These are phyloP conservation scores for Psidium friedrichsthalianum DNA, from an alignment of 345 rosid genomes.

Conservation along the genomic window DNA sequence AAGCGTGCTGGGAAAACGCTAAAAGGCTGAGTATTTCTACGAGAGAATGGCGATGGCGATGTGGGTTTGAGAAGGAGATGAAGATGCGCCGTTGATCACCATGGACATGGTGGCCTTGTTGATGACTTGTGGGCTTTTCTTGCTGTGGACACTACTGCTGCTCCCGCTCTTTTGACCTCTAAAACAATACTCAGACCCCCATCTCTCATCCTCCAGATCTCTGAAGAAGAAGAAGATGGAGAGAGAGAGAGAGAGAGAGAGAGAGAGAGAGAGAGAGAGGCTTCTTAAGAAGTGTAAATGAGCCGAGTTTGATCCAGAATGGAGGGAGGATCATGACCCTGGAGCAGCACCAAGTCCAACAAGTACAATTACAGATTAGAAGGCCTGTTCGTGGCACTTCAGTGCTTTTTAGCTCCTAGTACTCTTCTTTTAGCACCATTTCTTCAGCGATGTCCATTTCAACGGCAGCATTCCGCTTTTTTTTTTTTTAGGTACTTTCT, in stretches of 20 bases:
- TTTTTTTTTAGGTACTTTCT: no score
- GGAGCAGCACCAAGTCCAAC: no score
- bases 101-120: conserved; percentile 30
- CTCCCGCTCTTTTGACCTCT: conserved; percentile 25
- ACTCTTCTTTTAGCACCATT: no score
- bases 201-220: conserved; percentile 19
- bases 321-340: no score
- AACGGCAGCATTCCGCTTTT: no score
- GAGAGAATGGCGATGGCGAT: not conserved
- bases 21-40: not conserved
- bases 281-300: no score
- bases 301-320: no score
- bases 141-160: not conserved
- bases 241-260: not conserved
- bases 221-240: not conserved
- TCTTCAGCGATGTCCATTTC: no score
- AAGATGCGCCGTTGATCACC: conserved; percentile 8
- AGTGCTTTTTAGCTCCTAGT: no score
- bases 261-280: no score
- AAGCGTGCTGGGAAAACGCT: conserved; percentile 15
- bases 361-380: no score
- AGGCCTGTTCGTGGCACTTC: no score
- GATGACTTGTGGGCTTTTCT: conserved; percentile 31
- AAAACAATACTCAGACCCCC: conserved; percentile 80
- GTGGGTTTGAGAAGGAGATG: conserved; percentile 4